These are phyloP conservation scores for Cryomyces minteri DNA, from an alignment of 495 filamentous ascomycete genomes.

Conservation along the genomic window DNA sequence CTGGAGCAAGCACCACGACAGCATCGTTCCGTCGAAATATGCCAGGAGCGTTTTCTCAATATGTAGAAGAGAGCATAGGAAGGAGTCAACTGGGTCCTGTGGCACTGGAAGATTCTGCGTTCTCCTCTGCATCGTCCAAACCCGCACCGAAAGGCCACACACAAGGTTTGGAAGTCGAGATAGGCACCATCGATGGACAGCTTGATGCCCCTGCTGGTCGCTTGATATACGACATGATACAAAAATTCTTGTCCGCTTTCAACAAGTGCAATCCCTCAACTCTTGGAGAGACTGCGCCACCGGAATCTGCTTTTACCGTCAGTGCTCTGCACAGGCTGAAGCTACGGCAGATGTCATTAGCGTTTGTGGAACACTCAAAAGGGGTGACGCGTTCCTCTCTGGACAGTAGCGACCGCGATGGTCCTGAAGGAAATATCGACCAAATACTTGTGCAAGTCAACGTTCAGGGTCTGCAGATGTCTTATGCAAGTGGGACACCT, in stretches of 20 bases:
- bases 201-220: conserved; percentile 1
- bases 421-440: not conserved
- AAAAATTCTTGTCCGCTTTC: conserved; percentile 18
- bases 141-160: too few relatives aligned
- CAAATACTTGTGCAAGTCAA: not conserved
- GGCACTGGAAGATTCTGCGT: too few relatives aligned
- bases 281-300: not conserved
- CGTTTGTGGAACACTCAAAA: not conserved
- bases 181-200: not conserved
- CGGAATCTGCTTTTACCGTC: not conserved
- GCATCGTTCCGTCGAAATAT: conserved; percentile 8
- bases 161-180: not conserved
- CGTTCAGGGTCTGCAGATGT: not conserved
- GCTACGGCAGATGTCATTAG: not conserved
- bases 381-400: not conserved
- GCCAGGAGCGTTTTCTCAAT: conserved; percentile 21
- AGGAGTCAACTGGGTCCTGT: too few relatives aligned
- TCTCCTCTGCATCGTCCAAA: too few relatives aligned
- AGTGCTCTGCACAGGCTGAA: not conserved
- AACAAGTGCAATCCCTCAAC: not conserved
- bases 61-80: conserved; percentile 4
- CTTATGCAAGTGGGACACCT: not conserved
- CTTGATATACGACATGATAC: not conserved
- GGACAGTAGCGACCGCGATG: not conserved
- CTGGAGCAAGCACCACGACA: not conserved